Conservation (phyloP, 352 stramenopile species). For the Globisporangium yorkense region DNA sequence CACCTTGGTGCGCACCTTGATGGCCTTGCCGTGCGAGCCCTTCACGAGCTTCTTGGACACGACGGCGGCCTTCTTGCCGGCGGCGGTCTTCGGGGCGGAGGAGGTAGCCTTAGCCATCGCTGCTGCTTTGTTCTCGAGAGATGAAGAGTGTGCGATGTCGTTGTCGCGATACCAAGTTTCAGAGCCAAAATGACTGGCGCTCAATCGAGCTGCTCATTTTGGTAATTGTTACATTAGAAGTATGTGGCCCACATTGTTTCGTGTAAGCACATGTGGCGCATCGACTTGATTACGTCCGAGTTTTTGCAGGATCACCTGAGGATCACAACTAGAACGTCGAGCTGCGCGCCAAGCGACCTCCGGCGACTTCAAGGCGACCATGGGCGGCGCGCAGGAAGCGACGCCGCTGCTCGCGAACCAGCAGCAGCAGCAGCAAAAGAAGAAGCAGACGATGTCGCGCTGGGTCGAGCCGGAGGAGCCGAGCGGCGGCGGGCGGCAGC, state of each 20-base stretch:
- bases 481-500: slow-evolving; percentile 8
- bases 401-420: slow-evolving; percentile 9
- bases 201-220: neutral
- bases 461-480: slow-evolving; percentile 13
- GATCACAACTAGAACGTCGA: no score
- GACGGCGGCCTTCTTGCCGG: slow-evolving; percentile 90
- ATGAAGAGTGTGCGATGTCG: neutral
- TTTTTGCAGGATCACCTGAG: neutral
- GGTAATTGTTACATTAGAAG: neutral
- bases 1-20: slow-evolving; percentile 98
- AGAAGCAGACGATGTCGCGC: slow-evolving; percentile 17
- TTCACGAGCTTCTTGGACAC: slow-evolving; percentile 95
- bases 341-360: no score
- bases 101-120: slow-evolving; percentile 62
- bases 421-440: slow-evolving; percentile 1
- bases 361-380: neutral
- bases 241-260: neutral
- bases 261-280: neutral
- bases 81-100: slow-evolving; percentile 66
- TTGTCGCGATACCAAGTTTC: neutral
- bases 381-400: slow-evolving; percentile 7
- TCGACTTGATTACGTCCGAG: neutral
- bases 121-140: slow-evolving; percentile 31
- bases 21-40: slow-evolving; percentile 96
- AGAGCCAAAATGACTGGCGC: neutral